phyloP scores from a whole-genome alignment of 805 yeast species.

The Candida awuae region DNA sequence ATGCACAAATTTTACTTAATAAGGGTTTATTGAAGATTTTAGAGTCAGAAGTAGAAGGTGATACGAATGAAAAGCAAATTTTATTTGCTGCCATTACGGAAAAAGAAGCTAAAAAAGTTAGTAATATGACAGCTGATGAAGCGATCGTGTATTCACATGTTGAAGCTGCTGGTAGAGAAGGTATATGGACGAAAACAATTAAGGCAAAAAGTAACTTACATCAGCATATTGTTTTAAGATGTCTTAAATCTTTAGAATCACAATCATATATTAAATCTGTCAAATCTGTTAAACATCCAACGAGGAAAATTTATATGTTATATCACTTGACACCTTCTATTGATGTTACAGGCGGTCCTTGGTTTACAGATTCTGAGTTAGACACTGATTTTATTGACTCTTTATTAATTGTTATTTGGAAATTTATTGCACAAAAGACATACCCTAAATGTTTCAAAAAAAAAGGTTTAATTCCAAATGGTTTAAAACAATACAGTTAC shows the following conservation, averaged over 20 bases:
- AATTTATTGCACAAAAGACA: slow-evolving; percentile 68
- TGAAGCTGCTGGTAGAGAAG: slow-evolving; percentile 89
- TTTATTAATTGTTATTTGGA: slow-evolving; percentile 76
- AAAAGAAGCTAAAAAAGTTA: slow-evolving; percentile 68
- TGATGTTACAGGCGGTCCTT: slow-evolving; percentile 97
- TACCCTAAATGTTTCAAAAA: slow-evolving; percentile 64
- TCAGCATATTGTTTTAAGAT: slow-evolving; percentile 81
- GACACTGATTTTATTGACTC: slow-evolving; percentile 91
- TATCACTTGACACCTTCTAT: slow-evolving; percentile 88
- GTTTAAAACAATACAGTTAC: slow-evolving; percentile 23
- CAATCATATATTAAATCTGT: slow-evolving; percentile 83
- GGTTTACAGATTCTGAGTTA: slow-evolving; percentile 95
- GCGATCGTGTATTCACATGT: slow-evolving; percentile 85
- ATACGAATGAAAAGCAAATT: slow-evolving; percentile 31
- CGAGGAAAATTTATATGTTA: slow-evolving; percentile 92
- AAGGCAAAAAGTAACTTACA: slow-evolving; percentile 83
- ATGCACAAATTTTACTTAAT: slow-evolving; percentile 40
- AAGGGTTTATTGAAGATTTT: slow-evolving; percentile 55
- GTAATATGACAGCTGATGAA: slow-evolving; percentile 79
- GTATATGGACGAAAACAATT: slow-evolving; percentile 91
- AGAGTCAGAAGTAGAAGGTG: slow-evolving; percentile 41
- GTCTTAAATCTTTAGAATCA: slow-evolving; percentile 70
- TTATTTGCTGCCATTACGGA: slow-evolving; percentile 68
- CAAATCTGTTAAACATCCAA: slow-evolving; percentile 83
- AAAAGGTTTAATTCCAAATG: slow-evolving; percentile 16